Evolutionary conservation across 2,329 filamentous ascomycete species (phyloP).

Genomic region (Alternaria incomplexa): DNA sequence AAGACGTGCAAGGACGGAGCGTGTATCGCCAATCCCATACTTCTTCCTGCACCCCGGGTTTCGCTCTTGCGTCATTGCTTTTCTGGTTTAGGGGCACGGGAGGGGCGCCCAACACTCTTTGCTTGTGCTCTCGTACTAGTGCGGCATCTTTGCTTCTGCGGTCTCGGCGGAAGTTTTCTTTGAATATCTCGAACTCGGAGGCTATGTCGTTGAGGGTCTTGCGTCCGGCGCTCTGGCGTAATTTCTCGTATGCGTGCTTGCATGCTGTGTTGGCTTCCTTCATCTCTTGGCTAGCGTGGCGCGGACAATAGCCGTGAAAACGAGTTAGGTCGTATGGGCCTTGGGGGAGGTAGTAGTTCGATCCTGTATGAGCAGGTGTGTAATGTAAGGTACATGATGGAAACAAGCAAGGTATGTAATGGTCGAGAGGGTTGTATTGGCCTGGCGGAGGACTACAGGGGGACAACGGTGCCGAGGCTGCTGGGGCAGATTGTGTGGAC

Average conservation of each 20-base stretch:
- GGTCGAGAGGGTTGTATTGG: constrained; percentile 39
- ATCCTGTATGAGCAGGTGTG: constrained; percentile 27
- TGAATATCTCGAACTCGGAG: constrained; percentile 34
- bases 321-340: constrained; percentile 34
- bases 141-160: constrained; percentile 14
- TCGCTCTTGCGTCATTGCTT: not conserved
- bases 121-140: constrained; percentile 17
- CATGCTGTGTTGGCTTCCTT: constrained; percentile 29
- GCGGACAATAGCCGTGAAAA: constrained; percentile 35
- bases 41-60: not conserved
- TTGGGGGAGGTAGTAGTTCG: constrained; percentile 37
- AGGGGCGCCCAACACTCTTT: constrained; percentile 17
- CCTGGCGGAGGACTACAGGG: constrained; percentile 8
- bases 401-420: constrained; percentile 40
- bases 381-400: constrained; percentile 34
- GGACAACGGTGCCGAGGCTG: constrained; percentile 10
- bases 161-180: constrained; percentile 22
- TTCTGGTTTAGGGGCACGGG: not conserved
- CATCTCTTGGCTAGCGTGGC: constrained; percentile 37
- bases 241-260: constrained; percentile 34
- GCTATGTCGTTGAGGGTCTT: constrained; percentile 38
- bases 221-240: constrained; percentile 43
- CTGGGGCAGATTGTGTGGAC: constrained; percentile 26
- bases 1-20: constrained; percentile 32
- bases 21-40: constrained; percentile 38